Base-by-base conservation (phyloP, 306 rosid species). In the Dalbergia cultrata region DNA sequence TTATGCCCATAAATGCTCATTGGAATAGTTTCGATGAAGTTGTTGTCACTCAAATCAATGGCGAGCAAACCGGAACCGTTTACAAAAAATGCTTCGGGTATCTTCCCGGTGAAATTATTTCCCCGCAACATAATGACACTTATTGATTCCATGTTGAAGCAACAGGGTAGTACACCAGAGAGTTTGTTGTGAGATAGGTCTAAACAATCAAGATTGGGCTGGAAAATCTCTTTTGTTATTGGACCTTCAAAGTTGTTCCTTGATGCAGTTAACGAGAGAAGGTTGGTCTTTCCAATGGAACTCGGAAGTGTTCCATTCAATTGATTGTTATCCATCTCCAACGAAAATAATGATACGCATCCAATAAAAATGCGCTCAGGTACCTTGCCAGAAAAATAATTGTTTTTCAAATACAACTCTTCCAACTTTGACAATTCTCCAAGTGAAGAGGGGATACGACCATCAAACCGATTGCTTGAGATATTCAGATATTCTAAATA, bases 361-460 rank as follows among this genome's bases (percentile, higher is more conserved):
- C 59, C 49, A 1, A n/a, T 37, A 11, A 54, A 13, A 11, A 78
- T 41, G 8, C 47, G 39, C 13, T 33, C 33, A 8, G 83, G 67
- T 2, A 74, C 0, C 5, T 65, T 35, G 1, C 86, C 79, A 7
- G 56, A 59, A 45, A 77, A 53, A 1, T 13, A 9, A 44, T 64
- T 82, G 13, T 7, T 1, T 0, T 70, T 19, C 10, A 82, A 3
- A 21, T 13, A 19, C 64, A 82, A 13, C 1, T 0, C 0, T 0
- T 0, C 0, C 35, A 73, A 17, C 7, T 3, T n/a, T 13, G 56
- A 60, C 74, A 82, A 60, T 18, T 70, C 67, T 44, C 73, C 73
- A 33, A 83, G 58, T 52, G 87, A 83, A 26, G 77, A 10, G 0
- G 81, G 83, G 60, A 79, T 57, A 26, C 1, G 31, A 26, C 80